Evolutionary conservation across 1,284 basidiomycete species (phyloP).

Genomic region (Ceratobasidium sp.): DNA sequence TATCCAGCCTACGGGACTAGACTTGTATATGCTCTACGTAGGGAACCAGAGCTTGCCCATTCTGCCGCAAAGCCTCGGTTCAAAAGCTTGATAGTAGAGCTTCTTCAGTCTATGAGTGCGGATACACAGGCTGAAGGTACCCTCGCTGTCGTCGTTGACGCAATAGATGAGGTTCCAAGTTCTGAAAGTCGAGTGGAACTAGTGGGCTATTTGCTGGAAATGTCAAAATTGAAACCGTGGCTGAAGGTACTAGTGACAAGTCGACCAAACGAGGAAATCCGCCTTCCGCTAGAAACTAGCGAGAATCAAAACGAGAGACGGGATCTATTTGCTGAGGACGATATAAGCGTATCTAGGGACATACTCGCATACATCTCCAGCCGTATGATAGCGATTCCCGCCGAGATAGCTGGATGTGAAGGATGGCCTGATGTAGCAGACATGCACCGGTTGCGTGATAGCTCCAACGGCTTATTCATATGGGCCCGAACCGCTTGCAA

Average conservation of each 20-base stretch:
- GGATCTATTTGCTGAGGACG: conserved; percentile 4
- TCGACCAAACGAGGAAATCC: conserved; percentile 33
- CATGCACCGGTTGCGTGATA: neutral
- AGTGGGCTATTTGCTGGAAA: neutral
- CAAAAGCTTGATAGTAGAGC: conserved; percentile 6
- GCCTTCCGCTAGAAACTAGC: neutral
- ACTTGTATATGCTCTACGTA: conserved; percentile 7
- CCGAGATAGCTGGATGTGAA: neutral
- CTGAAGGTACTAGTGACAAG: conserved; percentile 26
- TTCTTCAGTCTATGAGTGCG: neutral
- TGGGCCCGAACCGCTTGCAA: conserved; percentile 32
- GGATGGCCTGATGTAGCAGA: neutral
- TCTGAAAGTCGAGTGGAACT: conserved; percentile 16
- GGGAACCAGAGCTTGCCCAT: conserved; percentile 1
- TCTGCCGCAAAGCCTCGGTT: neutral
- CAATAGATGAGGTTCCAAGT: conserved; percentile 26
- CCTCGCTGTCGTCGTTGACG: conserved; percentile 33
- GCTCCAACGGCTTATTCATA: conserved; percentile 43
- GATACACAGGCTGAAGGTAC: neutral
- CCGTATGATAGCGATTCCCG: neutral
- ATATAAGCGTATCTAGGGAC: neutral
- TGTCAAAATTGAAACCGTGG: neutral
- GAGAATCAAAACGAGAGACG: neutral
- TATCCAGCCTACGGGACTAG: neutral
- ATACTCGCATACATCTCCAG: neutral